These are phyloP conservation scores for Arthrobotrys iridis DNA, from an alignment of 2,329 filamentous ascomycete genomes.

Conservation along the genomic window DNA sequence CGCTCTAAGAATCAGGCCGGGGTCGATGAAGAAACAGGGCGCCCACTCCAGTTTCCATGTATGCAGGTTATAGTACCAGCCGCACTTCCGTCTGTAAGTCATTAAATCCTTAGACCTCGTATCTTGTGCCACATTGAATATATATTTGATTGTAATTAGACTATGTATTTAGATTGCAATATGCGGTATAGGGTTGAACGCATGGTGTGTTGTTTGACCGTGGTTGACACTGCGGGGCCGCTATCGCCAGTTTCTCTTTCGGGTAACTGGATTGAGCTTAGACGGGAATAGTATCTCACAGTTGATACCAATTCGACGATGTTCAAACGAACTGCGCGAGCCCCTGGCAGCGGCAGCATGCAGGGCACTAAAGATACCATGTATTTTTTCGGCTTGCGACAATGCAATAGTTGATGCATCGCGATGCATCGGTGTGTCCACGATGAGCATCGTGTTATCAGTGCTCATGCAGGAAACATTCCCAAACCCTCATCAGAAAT, in stretches of 20 bases:
- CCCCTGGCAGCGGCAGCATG: not conserved
- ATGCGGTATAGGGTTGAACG: not conserved
- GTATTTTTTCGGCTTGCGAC: too few species aligned
- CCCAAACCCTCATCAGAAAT: not conserved
- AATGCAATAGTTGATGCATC: too few species aligned
- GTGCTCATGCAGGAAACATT: not conserved
- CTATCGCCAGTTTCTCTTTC: conserved; percentile 22
- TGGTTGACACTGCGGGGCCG: conserved; percentile 3
- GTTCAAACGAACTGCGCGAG: not conserved
- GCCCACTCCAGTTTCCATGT: conserved; percentile 14
- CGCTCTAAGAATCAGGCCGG: not conserved
- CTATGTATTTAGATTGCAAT: not conserved
- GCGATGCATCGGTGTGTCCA: conserved; percentile 4
- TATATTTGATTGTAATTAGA: conserved; percentile 6
- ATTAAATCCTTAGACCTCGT: not conserved
- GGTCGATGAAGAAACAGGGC: not conserved
- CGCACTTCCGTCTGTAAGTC: conserved; percentile 12
- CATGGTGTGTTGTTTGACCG: conserved; percentile 22
- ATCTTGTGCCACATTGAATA: not conserved
- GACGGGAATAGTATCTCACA: conserved; percentile 6
- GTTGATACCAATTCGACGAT: conserved; percentile 21
- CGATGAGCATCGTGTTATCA: not conserved
- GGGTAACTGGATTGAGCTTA: conserved; percentile 25
- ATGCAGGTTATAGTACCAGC: conserved; percentile 12
- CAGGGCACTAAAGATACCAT: too few species aligned